Conservation (phyloP, 306 rosid species). For the Cicer judaicum region DNA sequence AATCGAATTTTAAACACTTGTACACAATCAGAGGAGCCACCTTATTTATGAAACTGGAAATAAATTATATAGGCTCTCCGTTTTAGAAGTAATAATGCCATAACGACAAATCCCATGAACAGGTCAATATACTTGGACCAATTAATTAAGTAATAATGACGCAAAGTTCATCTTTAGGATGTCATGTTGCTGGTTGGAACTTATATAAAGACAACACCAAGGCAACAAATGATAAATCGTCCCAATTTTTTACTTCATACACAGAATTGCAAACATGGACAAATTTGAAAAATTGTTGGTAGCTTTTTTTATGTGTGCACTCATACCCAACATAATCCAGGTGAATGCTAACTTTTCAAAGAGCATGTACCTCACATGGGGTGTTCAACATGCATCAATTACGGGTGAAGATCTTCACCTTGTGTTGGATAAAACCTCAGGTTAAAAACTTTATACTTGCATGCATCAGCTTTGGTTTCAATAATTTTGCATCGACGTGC, state of each 20-base stretch:
- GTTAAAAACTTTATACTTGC: slow-evolving; percentile 44
- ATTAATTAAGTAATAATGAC: not conserved
- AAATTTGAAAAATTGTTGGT: slow-evolving; percentile 48
- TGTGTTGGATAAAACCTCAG: slow-evolving; percentile 65
- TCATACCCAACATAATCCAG: slow-evolving; percentile 42
- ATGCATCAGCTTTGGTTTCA: slow-evolving; percentile 24
- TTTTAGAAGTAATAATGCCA: slow-evolving; percentile 45
- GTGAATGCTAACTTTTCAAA: slow-evolving; percentile 60
- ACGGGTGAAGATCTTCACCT: slow-evolving; percentile 70
- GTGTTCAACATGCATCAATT: slow-evolving; percentile 56
- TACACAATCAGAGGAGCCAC: slow-evolving; percentile 51
- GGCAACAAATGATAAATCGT: slow-evolving; percentile 33
- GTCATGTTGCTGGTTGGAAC: slow-evolving; percentile 31
- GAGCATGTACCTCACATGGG: slow-evolving; percentile 69
- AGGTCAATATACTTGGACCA: slow-evolving; percentile 16
- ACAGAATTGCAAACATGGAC: slow-evolving; percentile 46
- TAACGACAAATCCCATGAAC: slow-evolving; percentile 44
- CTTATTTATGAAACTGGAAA: slow-evolving; percentile 48
- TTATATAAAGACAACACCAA: slow-evolving; percentile 51
- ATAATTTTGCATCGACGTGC: slow-evolving; percentile 26
- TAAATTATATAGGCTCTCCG: slow-evolving; percentile 44
- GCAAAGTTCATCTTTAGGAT: slow-evolving; percentile 25
- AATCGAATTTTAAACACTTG: slow-evolving; percentile 29
- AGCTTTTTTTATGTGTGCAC: slow-evolving; percentile 49
- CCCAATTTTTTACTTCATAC: slow-evolving; percentile 39